Evolutionary conservation across 2,329 filamentous ascomycete genomes (phyloP).

Genomic region (Blastomyces parvus): DNA sequence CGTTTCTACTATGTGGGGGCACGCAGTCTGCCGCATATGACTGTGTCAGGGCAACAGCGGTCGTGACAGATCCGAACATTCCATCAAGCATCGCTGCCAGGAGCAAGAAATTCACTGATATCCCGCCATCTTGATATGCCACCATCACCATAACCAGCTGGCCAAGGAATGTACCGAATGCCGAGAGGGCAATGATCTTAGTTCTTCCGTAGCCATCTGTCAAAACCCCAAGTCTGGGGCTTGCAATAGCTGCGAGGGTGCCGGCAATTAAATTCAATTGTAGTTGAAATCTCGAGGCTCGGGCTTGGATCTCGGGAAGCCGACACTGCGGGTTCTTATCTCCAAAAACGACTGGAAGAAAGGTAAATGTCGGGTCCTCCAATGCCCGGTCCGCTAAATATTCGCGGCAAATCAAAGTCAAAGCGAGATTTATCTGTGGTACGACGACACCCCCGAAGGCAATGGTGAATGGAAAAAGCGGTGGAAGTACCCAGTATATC

Average conservation of each 20-base stretch:
- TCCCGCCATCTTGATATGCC: constrained; percentile 59
- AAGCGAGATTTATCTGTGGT: constrained; percentile 77
- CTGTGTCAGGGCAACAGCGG: constrained; percentile 66
- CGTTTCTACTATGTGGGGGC: constrained; percentile 64
- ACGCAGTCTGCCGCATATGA: constrained; percentile 89
- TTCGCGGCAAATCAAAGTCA: constrained; percentile 70
- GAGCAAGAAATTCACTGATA: constrained; percentile 71
- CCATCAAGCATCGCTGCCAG: constrained; percentile 72
- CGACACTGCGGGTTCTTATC: constrained; percentile 70
- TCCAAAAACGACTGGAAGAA: constrained; percentile 57
- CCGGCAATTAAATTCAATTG: constrained; percentile 66
- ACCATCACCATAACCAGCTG: constrained; percentile 73
- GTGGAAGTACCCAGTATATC: constrained; percentile 75
- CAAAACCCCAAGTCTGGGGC: constrained; percentile 71
- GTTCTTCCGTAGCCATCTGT: constrained; percentile 82
- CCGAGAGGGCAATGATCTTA: constrained; percentile 61
- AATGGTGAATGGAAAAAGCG: constrained; percentile 71
- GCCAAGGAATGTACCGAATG: constrained; percentile 60
- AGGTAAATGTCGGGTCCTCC: constrained; percentile 49
- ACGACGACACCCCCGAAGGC: constrained; percentile 81
- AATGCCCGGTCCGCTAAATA: constrained; percentile 63
- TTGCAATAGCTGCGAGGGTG: constrained; percentile 66
- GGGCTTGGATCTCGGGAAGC: constrained; percentile 65
- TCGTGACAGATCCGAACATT: constrained; percentile 77
- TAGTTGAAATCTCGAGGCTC: constrained; percentile 68